Evolutionary conservation across 2,329 filamentous ascomycete genomes (phyloP).

Genomic region (Diaporthe sp.): DNA sequence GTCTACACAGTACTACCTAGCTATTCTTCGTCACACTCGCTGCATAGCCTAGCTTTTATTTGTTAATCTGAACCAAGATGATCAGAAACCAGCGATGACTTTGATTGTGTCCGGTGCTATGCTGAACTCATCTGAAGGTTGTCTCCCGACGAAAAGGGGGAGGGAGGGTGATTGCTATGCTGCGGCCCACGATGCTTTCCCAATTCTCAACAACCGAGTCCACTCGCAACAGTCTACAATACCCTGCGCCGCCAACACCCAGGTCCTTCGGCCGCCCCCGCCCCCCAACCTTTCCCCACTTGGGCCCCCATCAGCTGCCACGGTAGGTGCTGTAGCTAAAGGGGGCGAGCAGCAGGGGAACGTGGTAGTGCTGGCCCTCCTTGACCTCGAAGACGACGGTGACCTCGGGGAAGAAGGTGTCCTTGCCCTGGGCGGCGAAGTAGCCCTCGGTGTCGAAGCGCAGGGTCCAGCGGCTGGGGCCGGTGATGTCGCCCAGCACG

Average conservation of each 20-base stretch:
- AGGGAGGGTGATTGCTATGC: constrained; percentile 1
- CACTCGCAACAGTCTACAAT: neutral
- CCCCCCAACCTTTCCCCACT: neutral
- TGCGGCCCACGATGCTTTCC: neutral
- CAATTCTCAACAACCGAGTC: neutral
- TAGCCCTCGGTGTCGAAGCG: constrained; percentile 81
- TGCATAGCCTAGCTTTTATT: constrained; percentile 36
- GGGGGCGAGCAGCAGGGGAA: constrained; percentile 82
- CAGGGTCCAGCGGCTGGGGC: constrained; percentile 74
- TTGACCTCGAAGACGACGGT: constrained; percentile 67
- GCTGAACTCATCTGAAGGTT: neutral
- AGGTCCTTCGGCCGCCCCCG: neutral
- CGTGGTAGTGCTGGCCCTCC: constrained; percentile 80
- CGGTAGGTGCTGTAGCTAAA: constrained; percentile 88
- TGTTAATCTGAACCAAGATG: constrained; percentile 17
- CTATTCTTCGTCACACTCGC: constrained; percentile 32
- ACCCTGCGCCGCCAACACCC: neutral
- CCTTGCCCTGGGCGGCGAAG: constrained; percentile 71
- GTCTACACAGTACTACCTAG: constrained; percentile 33
- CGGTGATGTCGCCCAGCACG: constrained; percentile 61
- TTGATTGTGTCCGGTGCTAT: neutral
- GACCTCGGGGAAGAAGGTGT: constrained; percentile 73
- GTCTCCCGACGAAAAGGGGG: neutral
- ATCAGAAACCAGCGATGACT: neutral
- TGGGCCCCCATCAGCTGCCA: constrained; percentile 70